phyloP scores from a whole-genome alignment of 1,284 basidiomycete genomes.

The Tilletiaria anomala region DNA sequence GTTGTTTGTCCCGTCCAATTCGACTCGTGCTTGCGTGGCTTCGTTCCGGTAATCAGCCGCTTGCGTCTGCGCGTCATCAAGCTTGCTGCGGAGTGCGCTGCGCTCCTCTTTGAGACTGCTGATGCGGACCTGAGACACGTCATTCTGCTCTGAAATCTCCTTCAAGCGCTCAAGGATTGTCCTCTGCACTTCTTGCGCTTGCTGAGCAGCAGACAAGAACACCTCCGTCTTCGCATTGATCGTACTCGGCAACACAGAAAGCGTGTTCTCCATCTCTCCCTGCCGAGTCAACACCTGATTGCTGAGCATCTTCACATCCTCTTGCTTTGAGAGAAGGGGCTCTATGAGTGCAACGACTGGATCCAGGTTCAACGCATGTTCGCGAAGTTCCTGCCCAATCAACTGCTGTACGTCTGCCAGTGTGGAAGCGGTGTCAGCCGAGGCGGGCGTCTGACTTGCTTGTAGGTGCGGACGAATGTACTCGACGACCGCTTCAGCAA shows the following conservation, averaged over 20 bases:
- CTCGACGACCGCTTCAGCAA: slow-evolving; percentile 13
- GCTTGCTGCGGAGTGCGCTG: slow-evolving; percentile 3
- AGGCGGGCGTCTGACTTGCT: slow-evolving; percentile 14
- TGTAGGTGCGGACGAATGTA: slow-evolving; percentile 11
- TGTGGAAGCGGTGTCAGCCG: slow-evolving; percentile 15
- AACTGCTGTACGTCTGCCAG: too few species aligned
- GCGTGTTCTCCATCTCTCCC: slow-evolving; percentile 16
- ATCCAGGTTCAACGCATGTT: slow-evolving; percentile 10
- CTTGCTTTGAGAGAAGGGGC: slow-evolving; percentile 22
- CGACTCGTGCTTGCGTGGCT: background rate
- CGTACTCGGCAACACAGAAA: slow-evolving; percentile 16
- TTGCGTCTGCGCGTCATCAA: slow-evolving; percentile 3
- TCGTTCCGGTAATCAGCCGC: slow-evolving; percentile 5
- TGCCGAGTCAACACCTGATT: slow-evolving; percentile 17
- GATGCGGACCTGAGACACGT: background rate
- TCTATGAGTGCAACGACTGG: slow-evolving; percentile 25
- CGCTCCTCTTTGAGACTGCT: slow-evolving; percentile 1
- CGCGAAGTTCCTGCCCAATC: slow-evolving; percentile 14
- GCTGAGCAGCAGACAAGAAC: slow-evolving; percentile 10
- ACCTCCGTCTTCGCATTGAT: slow-evolving; percentile 31
- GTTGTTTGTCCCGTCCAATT: slow-evolving; percentile 2
- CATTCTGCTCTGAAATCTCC: background rate
- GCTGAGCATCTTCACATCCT: slow-evolving; percentile 10
- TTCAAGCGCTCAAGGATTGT: slow-evolving; percentile 5
- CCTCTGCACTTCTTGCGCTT: slow-evolving; percentile 3